Evolutionary conservation across 345 rosid genomes (phyloP).

Genomic region (Cardamine occulta): DNA sequence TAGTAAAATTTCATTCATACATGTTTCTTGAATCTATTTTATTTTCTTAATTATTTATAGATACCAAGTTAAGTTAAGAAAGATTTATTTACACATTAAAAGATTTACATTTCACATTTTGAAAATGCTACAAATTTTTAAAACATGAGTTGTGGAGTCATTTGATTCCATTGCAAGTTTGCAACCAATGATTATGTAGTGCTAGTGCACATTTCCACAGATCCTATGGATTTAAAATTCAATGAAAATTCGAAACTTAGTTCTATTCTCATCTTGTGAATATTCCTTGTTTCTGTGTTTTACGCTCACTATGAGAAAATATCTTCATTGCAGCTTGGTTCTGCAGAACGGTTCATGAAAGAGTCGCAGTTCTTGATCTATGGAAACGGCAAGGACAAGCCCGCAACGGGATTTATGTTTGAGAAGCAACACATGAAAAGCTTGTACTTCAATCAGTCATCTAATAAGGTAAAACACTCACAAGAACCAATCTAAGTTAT

Average conservation of each 20-base stretch:
- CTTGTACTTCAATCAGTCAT: slow-evolving; percentile 86
- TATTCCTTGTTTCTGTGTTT: neutral
- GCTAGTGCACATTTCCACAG: neutral
- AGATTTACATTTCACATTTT: neutral
- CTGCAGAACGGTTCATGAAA: slow-evolving; percentile 84
- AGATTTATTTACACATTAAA: neutral
- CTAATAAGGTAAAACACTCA: slow-evolving; percentile 64
- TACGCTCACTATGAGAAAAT: neutral
- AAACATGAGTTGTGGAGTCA: neutral
- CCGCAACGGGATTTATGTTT: slow-evolving; percentile 92
- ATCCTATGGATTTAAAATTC: neutral
- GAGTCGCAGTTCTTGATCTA: slow-evolving; percentile 78
- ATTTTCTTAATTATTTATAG: neutral
- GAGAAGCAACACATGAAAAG: slow-evolving; percentile 87
- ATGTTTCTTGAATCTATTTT: neutral
- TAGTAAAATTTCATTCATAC: neutral
- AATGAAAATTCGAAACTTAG: neutral
- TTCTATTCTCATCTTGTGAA: neutral
- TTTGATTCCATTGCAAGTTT: neutral
- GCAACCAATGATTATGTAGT: neutral
- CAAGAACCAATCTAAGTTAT: slow-evolving; percentile 1
- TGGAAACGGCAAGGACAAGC: slow-evolving; percentile 80
- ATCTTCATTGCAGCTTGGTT: slow-evolving; percentile 74
- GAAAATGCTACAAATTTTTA: neutral
- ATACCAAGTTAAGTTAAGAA: neutral